phyloP scores from a whole-genome alignment of 2,329 filamentous ascomycete species.

The Botrytis fragariae region DNA sequence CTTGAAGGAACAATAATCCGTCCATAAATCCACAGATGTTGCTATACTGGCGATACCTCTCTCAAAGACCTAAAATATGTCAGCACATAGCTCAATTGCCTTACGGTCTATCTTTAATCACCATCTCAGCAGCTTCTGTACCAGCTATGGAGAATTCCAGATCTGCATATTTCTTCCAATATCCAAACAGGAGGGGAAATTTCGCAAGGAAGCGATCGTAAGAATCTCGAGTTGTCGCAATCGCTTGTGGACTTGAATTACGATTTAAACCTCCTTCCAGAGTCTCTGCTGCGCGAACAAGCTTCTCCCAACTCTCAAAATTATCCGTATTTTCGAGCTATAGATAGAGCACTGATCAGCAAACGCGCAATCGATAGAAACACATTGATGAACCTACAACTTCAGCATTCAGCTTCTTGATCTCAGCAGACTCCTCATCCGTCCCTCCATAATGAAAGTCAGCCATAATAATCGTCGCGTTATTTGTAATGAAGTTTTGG shows the following conservation, averaged over 20 bases:
- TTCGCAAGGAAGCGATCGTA: constrained; percentile 94
- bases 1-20: constrained; percentile 96
- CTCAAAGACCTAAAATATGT: constrained; percentile 73
- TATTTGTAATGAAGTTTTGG: neutral
- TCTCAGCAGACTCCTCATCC: constrained; percentile 78
- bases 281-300: constrained; percentile 76
- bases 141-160: constrained; percentile 95
- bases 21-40: constrained; percentile 94
- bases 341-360: constrained; percentile 23
- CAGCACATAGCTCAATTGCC: constrained; percentile 27
- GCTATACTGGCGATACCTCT: constrained; percentile 89
- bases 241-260: constrained; percentile 92
- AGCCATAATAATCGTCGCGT: constrained; percentile 51
- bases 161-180: constrained; percentile 99
- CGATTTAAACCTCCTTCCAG: constrained; percentile 93
- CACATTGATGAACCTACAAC: constrained; percentile 58
- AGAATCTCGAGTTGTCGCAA: constrained; percentile 79
- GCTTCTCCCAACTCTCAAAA: constrained; percentile 92
- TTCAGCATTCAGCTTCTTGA: constrained; percentile 74
- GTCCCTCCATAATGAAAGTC: constrained; percentile 71
- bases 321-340: constrained; percentile 69
- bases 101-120: constrained; percentile 43
- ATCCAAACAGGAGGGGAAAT: constrained; percentile 93
- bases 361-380: neutral
- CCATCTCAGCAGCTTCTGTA: constrained; percentile 96